A percentile compares a stretch with the other conserved stretches of the same genome.
These are phyloP conservation scores for Candida sp. DNA, from an alignment of 1,139 yeast species.

Conservation along the genomic window DNA sequence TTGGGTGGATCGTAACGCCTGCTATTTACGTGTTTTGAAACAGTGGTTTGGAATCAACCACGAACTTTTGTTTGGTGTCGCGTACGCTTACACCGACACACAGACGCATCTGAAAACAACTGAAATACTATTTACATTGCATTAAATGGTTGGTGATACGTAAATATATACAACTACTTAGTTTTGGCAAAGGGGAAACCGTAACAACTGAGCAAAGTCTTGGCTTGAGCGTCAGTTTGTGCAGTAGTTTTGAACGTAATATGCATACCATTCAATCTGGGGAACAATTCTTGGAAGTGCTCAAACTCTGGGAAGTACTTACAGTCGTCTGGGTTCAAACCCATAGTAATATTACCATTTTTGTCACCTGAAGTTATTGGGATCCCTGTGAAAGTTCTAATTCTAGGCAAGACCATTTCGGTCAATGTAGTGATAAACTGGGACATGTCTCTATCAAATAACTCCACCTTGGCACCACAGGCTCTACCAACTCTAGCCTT, in stretches of 20 bases:
- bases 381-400: slow-evolving; percentile 86
- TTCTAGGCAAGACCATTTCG: slow-evolving; percentile 92
- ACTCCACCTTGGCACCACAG: slow-evolving; percentile 87
- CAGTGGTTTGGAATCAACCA: no score
- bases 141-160: neutral
- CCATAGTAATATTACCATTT: slow-evolving; percentile 86
- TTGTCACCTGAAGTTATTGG: slow-evolving; percentile 80
- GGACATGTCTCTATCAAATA: slow-evolving; percentile 82
- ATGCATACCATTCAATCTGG: slow-evolving; percentile 85
- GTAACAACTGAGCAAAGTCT: slow-evolving; percentile 78
- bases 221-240: slow-evolving; percentile 91
- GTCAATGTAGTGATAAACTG: slow-evolving; percentile 88
- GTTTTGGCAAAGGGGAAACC: slow-evolving; percentile 71
- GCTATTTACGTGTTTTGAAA: neutral
- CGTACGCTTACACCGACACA: no score
- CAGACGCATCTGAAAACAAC: no score
- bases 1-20: neutral
- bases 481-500: slow-evolving; percentile 85
- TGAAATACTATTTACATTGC: slow-evolving; percentile 2
- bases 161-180: slow-evolving; percentile 5
- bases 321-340: slow-evolving; percentile 78
- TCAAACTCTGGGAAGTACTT: slow-evolving; percentile 93
- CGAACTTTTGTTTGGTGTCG: no score
- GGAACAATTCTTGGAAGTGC: slow-evolving; percentile 89
- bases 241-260: slow-evolving; percentile 89